Evolutionary conservation across 768 basidiomycete species (phyloP).

Genomic region (Kwoniella bestiolae): DNA sequence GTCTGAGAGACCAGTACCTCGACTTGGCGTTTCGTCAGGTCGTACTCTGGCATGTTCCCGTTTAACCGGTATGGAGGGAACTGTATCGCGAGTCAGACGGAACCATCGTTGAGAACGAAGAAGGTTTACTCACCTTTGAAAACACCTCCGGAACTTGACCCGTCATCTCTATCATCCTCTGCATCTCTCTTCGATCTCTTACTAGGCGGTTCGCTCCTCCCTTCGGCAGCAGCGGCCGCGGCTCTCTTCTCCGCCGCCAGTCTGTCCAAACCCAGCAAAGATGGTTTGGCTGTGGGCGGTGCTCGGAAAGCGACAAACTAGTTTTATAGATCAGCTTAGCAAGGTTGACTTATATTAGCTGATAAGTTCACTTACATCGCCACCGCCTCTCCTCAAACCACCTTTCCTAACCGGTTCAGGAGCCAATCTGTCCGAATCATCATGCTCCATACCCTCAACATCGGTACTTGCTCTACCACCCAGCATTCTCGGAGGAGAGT

Average conservation of each 20-base stretch:
- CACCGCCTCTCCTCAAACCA: slow-evolving; percentile 71
- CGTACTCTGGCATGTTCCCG: slow-evolving; percentile 69
- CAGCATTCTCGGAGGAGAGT: slow-evolving; percentile 49
- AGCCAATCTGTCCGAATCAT: slow-evolving; percentile 79
- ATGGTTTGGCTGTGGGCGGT: slow-evolving; percentile 73
- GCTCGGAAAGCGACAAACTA: slow-evolving; percentile 81
- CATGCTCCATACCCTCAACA: slow-evolving; percentile 75
- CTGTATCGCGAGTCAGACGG: slow-evolving; percentile 59
- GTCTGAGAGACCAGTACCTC: slow-evolving; percentile 85
- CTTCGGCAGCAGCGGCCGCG: slow-evolving; percentile 62
- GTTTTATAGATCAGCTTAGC: slow-evolving; percentile 7
- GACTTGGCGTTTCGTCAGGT: slow-evolving; percentile 90
- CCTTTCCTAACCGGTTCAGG: slow-evolving; percentile 78
- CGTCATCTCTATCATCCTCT: slow-evolving; percentile 58
- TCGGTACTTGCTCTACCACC: slow-evolving; percentile 32
- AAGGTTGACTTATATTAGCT: background rate
- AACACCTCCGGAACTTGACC: slow-evolving; percentile 62
- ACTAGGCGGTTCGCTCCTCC: slow-evolving; percentile 56
- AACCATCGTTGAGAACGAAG: background rate
- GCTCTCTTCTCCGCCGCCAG: slow-evolving; percentile 84
- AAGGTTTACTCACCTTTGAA: slow-evolving; percentile 86
- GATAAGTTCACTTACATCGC: slow-evolving; percentile 42
- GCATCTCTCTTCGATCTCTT: slow-evolving; percentile 72
- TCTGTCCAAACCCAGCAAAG: slow-evolving; percentile 82
- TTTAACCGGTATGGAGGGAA: slow-evolving; percentile 74